Evolutionary conservation across 2,329 filamentous ascomycete species (phyloP).

Genomic region (Helminthosporium solani): DNA sequence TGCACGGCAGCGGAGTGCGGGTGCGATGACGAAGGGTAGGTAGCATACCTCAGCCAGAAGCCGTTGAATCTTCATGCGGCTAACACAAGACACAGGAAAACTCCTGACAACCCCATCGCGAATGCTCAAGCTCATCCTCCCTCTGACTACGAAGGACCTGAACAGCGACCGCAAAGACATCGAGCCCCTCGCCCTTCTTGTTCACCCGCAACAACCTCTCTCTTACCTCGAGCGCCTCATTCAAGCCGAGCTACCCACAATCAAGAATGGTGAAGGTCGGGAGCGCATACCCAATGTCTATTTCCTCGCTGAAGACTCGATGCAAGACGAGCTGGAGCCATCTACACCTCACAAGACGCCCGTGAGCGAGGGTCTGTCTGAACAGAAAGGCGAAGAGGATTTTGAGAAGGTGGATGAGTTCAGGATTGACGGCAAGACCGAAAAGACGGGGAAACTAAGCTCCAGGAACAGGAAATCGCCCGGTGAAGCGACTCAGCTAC

Average conservation of each 20-base stretch:
- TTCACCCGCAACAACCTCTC: slow-evolving; percentile 87
- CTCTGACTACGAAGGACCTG: slow-evolving; percentile 64
- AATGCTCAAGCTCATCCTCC: slow-evolving; percentile 77
- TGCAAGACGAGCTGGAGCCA: slow-evolving; percentile 55
- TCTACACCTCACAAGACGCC: slow-evolving; percentile 27
- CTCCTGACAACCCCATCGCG: slow-evolving; percentile 78
- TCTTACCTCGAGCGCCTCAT: slow-evolving; percentile 88
- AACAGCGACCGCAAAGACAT: slow-evolving; percentile 66
- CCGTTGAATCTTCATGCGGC: neutral
- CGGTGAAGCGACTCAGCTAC: slow-evolving; percentile 39
- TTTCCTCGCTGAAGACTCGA: slow-evolving; percentile 77
- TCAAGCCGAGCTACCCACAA: slow-evolving; percentile 77
- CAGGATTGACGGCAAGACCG: slow-evolving; percentile 52
- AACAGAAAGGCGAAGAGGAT: slow-evolving; percentile 41
- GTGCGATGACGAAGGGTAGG: slow-evolving; percentile 66
- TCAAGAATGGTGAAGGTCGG: slow-evolving; percentile 61
- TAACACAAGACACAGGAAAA: slow-evolving; percentile 56
- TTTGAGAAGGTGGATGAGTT: slow-evolving; percentile 52
- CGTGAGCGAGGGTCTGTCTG: slow-evolving; percentile 24
- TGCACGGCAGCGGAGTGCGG: slow-evolving; percentile 51
- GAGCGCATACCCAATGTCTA: slow-evolving; percentile 72
- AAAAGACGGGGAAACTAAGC: slow-evolving; percentile 47
- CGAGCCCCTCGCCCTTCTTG: slow-evolving; percentile 80
- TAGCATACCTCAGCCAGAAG: neutral
- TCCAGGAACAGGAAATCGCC: slow-evolving; percentile 26